These are phyloP conservation scores for Vaccinium macrocarpon DNA, from an alignment of 148 eudicot genomes.

Conservation along the genomic window DNA sequence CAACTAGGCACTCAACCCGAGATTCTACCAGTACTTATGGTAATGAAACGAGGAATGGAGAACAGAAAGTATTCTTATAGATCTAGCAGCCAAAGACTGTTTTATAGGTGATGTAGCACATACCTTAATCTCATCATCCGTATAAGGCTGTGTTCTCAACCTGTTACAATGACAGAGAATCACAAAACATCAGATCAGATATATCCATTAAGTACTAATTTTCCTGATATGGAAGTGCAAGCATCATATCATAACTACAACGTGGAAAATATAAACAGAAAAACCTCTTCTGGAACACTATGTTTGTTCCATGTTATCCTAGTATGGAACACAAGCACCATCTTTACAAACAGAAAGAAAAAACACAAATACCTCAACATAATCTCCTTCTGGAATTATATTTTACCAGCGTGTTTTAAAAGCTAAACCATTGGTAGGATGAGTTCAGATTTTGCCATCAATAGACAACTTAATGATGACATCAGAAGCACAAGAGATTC, in stretches of 20 bases:
- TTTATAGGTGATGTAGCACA: neutral
- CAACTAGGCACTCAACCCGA: neutral
- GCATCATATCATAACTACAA: neutral
- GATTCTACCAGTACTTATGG: neutral
- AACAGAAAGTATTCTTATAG: neutral
- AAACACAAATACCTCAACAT: no score
- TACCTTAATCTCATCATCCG: slow-evolving; percentile 97
- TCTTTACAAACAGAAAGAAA: neutral
- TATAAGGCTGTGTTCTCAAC: slow-evolving; percentile 70
- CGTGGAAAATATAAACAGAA: no score
- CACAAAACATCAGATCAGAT: slow-evolving; percentile 20
- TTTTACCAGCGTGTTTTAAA: neutral
- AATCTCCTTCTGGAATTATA: no score
- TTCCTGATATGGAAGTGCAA: neutral
- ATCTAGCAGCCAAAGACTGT: neutral
- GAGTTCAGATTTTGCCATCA: neutral
- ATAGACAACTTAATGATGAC: neutral
- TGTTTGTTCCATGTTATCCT: neutral
- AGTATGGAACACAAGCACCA: neutral
- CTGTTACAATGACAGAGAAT: slow-evolving; percentile 35
- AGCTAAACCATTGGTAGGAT: neutral
- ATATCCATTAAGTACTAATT: neutral
- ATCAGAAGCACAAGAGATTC: neutral
- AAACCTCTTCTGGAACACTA: neutral
- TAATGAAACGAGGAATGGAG: neutral